Evolutionary conservation across 768 basidiomycete genomes (phyloP), one percentile per base, ranked within the genome.

Genomic region (Rhodosporidiobolus sp.): DNA sequence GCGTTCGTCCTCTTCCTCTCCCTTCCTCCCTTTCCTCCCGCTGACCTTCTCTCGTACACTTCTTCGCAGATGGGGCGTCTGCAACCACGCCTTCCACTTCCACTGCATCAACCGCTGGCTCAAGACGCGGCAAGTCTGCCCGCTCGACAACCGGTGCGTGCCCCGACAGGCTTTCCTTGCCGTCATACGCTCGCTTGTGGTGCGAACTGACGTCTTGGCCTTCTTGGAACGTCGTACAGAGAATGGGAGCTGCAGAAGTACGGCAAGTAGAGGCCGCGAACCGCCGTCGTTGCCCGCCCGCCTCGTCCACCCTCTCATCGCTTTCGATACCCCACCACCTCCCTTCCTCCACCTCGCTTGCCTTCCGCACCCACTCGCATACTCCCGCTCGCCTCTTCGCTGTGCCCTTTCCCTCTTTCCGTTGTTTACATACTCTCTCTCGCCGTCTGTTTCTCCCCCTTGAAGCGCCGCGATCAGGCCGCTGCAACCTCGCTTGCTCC

Each of bases 61-160:
- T 43, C 75, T 7, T 43, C 14, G 38, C 38, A 43, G 38, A 43
- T 43, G 38, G 38, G 38, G 38, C 38, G 38, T 43, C 38, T 43
- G 38, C 38, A 43, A 94, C 94, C 95, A 99, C 80, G 95, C 95
- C 8, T 99, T 99, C 86, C 95, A 99, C 83, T 99, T 98, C 84
- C 95, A 98, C 81, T 99, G 95, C 82, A 99, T 99, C 81, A 95
- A 94, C 16, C 88, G 96, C 56, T 99, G 96, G 96, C 85, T 99
- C 73, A 99, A 98, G 86, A 98, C 96, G 30, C 86, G 93, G 76
- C 94, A 95, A 78, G 93, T 94, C 43, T 95, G 93, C 81, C 93
- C 93, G 8, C 82, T 95, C 71, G 94, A 95, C 82, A 96, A 96
- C 82, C 62, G 75, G 75, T 73, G 32, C 60, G 69, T 49, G 16